Evolutionary conservation across 306 rosid species (phyloP), one percentile per base, ranked within the genome.

Genomic region (Trifolium pratense): DNA sequence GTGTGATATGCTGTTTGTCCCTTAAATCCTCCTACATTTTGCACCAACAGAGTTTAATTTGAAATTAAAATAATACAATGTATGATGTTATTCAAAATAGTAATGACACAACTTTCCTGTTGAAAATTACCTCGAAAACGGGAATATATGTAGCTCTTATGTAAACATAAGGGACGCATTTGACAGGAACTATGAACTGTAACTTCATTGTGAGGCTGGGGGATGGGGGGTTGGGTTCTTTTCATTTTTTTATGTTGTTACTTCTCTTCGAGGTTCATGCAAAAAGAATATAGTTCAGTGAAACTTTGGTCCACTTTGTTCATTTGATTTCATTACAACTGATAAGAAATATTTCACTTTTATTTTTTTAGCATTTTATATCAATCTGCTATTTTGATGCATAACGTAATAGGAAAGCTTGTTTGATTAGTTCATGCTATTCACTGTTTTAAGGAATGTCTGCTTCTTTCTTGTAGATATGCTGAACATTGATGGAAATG

Each of bases 401-500:
- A 9, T 43, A 34, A 56, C 34, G n/a, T 61, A 58, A 10, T 52
- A 73, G 31, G 39, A 76, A 77, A 29, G 55, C 71, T 53, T 20
- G 42, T 57, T 51, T 72, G 59, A 39, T 40, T 68, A 14, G 46
- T 68, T 42, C 43, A 58, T 36, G 55, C 49, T 61, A 58, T 67
- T 64, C 49, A 72, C 56, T 62, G 64, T 70, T 69, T 59, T 77
- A 58, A 76, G 70, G 60, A 45, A 16, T 80, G 40, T 26, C 36
- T 49, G 51, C 52, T 81, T 43, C 39, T 82, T 70, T 51, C 46
- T 45, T 69, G 67, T 77, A 87, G 99, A 87, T 77, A 45, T 52
- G 78, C 80, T 91, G 68, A 82, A 52, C 68, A 73, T 63, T 59
- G 89, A 90, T 25, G 95, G 78, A 71, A 66, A 76, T 82, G 89